Conservation (phyloP, 495 filamentous ascomycete genomes). For the Aspergillus baeticus region DNA sequence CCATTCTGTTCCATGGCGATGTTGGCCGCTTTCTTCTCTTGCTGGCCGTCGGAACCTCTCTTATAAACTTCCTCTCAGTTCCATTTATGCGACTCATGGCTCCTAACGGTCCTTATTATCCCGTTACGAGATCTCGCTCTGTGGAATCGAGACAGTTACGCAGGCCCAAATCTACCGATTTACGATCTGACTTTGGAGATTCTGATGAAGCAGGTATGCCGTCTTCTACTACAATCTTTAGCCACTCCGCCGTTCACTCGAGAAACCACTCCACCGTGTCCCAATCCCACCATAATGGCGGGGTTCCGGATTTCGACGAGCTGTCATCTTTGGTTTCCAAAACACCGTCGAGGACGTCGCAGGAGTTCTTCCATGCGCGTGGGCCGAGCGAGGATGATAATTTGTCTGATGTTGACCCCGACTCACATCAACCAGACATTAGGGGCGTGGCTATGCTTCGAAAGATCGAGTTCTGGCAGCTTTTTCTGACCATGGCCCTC, state of each 20-base stretch:
- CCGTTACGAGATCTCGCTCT: constrained; percentile 52
- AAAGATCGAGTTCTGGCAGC: constrained; percentile 82
- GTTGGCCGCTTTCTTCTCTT: constrained; percentile 77
- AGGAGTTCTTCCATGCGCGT: constrained; percentile 16
- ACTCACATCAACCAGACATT: constrained; percentile 80
- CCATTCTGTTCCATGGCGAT: constrained; percentile 78
- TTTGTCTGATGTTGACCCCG: constrained; percentile 36
- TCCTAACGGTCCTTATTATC: constrained; percentile 59
- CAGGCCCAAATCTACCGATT: constrained; percentile 58
- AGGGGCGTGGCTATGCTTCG: constrained; percentile 78
- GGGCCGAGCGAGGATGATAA: constrained; percentile 35
- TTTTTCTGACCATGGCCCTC: constrained; percentile 81
- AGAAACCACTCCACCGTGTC: constrained; percentile 38
- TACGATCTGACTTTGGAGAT: constrained; percentile 40
- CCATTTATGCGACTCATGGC: constrained; percentile 81
- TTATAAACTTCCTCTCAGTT: constrained; percentile 68
- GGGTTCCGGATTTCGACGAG: constrained; percentile 58
- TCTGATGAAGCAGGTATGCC: constrained; percentile 71
- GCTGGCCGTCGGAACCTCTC: constrained; percentile 75
- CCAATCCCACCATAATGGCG: constrained; percentile 32
- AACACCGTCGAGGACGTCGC: constrained; percentile 41
- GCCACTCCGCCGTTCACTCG: constrained; percentile 29
- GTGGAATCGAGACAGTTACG: constrained; percentile 59
- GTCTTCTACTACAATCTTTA: constrained; percentile 33
- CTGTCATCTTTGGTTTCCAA: constrained; percentile 80